phyloP scores from a whole-genome alignment of 257 asterid species.

The Solanum chilense region DNA sequence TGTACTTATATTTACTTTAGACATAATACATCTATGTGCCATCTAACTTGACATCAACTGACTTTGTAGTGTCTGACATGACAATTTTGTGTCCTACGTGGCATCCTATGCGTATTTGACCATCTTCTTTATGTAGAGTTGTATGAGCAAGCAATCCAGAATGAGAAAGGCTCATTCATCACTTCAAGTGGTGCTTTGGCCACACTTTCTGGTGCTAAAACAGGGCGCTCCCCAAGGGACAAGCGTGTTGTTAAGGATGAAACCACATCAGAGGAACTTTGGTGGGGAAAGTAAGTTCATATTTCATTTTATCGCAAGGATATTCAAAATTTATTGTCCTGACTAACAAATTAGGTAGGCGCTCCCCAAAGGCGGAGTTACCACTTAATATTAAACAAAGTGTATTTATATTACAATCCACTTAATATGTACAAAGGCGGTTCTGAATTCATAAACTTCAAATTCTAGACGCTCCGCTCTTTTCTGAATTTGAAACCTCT shows the following conservation, averaged over 20 bases:
- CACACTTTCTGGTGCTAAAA: conserved; percentile 86
- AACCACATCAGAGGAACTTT: conserved; percentile 52
- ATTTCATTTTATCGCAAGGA: neutral
- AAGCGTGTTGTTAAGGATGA: conserved; percentile 87
- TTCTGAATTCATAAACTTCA: neutral
- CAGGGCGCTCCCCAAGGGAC: conserved; percentile 84
- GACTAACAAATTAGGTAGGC: neutral
- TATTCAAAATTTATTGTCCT: neutral
- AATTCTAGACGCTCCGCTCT: neutral
- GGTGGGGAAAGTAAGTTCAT: conserved; percentile 95
- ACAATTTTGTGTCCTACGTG: no score
- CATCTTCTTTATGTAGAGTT: conserved; percentile 31
- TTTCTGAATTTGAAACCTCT: no score
- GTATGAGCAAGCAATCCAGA: conserved; percentile 72
- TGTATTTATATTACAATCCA: no score
- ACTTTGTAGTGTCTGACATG: no score
- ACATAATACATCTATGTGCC: no score
- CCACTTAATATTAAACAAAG: no score
- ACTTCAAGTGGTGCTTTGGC: conserved; percentile 78
- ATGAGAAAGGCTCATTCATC: conserved; percentile 80
- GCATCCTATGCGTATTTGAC: no score
- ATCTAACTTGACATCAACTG: no score
- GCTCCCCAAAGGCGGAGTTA: neutral
- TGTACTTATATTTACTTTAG: neutral
- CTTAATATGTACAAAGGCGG: no score